Evolutionary conservation across 2,329 filamentous ascomycete species (phyloP), one percentile per base, ranked within the genome.

Genomic region (Claviceps arundinis): DNA sequence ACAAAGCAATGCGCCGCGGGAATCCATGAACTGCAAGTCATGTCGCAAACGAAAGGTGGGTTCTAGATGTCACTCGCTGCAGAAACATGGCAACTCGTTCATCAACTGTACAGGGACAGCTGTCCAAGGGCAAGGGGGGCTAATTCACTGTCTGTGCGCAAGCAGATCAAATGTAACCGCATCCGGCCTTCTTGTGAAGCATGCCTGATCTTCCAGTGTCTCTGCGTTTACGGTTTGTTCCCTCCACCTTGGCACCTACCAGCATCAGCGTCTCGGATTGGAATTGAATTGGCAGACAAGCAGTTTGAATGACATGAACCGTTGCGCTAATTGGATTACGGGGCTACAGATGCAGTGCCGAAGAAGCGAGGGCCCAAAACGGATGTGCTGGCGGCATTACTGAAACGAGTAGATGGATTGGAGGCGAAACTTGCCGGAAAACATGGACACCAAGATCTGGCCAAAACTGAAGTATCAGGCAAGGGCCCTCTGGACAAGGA

Each of bases 1-100:
- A 43, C 73, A 81, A 68, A 82, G 77, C 67, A 84, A 80, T 61
- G 86, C 93, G 66, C 87, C 86, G 42, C 82, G 86, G 61, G 89
- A 94, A 73, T 87, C 86, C 37, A 95, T 95, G 89, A 95, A 95
- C 68, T 95, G 89, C 80, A 94, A 95, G 69, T 93, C 87, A 52
- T 95, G 89, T 73, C 81, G 89, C 60, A 94, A 94, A 70, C 78
- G 89, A 71, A 95, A 95, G 84, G 88, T 91, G 68, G 47, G 72
- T 59, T 51, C 14, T 40, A 14, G 3, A 16, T 40, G 5, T 40
- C 30, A 34, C 9, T 34, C 26, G 26, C 26, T 30, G 8, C 26
- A 30, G 26, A 9, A 30, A 30, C 26, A 30, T 30, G 26, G 26
- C 26, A 30, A 30, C 26, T 30, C 30, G 9, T 34, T 34, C 30